Evolutionary conservation across 2,329 filamentous ascomycete species (phyloP).

Genomic region (Penicillium sp.): DNA sequence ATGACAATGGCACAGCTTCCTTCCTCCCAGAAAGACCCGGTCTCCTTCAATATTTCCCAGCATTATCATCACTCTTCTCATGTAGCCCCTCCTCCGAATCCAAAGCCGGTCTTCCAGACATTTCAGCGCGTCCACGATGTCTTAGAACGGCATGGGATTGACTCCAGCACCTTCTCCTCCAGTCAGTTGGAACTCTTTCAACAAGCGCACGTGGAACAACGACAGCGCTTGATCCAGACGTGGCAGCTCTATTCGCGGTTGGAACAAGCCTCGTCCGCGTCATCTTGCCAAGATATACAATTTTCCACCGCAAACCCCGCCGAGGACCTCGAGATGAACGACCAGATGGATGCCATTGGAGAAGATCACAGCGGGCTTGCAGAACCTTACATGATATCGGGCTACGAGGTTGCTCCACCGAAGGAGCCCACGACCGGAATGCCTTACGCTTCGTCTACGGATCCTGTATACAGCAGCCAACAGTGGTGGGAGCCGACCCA

Average conservation of each 20-base stretch:
- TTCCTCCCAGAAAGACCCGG: slow-evolving; percentile 42
- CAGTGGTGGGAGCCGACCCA: slow-evolving; percentile 40
- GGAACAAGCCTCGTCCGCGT: not conserved
- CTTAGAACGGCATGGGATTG: slow-evolving; percentile 65
- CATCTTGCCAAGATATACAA: not conserved
- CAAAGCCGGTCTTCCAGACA: slow-evolving; percentile 47
- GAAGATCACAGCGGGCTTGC: slow-evolving; percentile 36
- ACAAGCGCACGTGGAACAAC: slow-evolving; percentile 69
- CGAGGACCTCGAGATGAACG: slow-evolving; percentile 47
- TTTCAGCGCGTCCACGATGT: slow-evolving; percentile 51
- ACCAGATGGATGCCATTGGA: slow-evolving; percentile 15
- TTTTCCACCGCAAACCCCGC: not conserved
- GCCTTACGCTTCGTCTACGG: slow-evolving; percentile 37
- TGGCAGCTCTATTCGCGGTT: slow-evolving; percentile 71
- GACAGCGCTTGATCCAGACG: slow-evolving; percentile 72
- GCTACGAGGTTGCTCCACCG: slow-evolving; percentile 64
- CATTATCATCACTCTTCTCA: slow-evolving; percentile 84
- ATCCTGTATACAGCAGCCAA: slow-evolving; percentile 42
- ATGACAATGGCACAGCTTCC: slow-evolving; percentile 57
- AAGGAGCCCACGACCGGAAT: slow-evolving; percentile 31
- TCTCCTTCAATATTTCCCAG: slow-evolving; percentile 72
- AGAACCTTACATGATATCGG: slow-evolving; percentile 81
- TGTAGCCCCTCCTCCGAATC: slow-evolving; percentile 41
- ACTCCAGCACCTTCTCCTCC: slow-evolving; percentile 66
- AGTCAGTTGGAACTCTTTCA: slow-evolving; percentile 78